phyloP scores from a whole-genome alignment of 202 grass and related monocot genomes.

The Thinopyrum obtusiflorum region DNA sequence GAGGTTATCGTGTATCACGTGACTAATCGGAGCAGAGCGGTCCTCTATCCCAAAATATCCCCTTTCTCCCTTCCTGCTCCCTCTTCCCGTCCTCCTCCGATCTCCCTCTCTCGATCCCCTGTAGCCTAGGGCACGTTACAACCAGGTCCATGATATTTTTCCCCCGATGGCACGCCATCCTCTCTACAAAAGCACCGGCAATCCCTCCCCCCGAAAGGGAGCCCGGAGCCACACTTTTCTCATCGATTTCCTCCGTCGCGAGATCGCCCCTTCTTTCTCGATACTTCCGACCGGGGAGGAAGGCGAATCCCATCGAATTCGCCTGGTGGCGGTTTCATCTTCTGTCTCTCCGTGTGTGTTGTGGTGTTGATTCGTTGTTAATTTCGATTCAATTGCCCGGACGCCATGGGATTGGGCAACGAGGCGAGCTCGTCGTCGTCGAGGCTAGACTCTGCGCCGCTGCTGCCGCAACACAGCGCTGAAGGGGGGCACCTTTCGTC shows the following conservation, averaged over 20 bases:
- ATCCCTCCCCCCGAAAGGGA: background rate
- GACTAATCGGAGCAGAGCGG: too few species aligned
- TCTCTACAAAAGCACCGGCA: constrained; percentile 30
- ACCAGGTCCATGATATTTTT: too few species aligned
- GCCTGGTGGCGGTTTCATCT: background rate
- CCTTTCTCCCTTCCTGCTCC: too few species aligned
- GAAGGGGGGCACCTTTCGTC: constrained; percentile 51
- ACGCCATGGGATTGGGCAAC: constrained; percentile 50
- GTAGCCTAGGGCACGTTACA: too few species aligned
- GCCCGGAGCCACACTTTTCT: constrained; percentile 1
- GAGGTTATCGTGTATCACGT: too few species aligned
- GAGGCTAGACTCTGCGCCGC: constrained; percentile 41
- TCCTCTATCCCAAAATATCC: too few species aligned
- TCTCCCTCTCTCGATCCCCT: too few species aligned
- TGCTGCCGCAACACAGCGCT: constrained; percentile 52
- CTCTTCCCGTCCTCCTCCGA: too few species aligned
- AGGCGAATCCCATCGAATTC: background rate
- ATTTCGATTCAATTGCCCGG: background rate
- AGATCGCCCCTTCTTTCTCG: background rate
- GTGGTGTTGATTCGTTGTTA: background rate
- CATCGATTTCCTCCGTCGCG: constrained; percentile 22
- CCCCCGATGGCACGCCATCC: background rate
- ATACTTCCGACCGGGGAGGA: background rate
- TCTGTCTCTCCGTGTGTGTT: background rate
- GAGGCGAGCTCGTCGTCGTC: constrained; percentile 57